A percentile compares a stretch with the other conserved stretches of the same genome.
phyloP scores from a whole-genome alignment of 108 stramenopile species.

The Cyclostephanos invisitatus region DNA sequence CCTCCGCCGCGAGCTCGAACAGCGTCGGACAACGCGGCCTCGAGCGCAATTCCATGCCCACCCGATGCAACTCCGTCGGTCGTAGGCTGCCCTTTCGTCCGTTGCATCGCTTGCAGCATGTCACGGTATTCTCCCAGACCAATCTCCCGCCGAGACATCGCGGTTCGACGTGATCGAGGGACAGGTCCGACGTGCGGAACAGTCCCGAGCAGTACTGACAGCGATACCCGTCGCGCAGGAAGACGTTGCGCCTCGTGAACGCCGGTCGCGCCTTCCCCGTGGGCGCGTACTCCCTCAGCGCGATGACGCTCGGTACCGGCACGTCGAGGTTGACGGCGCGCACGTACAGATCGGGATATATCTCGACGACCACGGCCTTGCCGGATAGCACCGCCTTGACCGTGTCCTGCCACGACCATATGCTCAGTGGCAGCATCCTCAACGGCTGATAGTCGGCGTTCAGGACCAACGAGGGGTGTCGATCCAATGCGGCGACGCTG shows the following conservation, averaged over 20 bases:
- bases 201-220: constrained; percentile 81
- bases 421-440: constrained; percentile 68
- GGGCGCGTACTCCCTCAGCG: constrained; percentile 74
- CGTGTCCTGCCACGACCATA: constrained; percentile 89
- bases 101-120: constrained; percentile 79
- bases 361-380: constrained; percentile 83
- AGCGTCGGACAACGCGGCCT: constrained; percentile 61
- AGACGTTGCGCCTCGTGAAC: constrained; percentile 86
- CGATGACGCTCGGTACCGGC: constrained; percentile 80
- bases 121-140: constrained; percentile 83
- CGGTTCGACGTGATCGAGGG: constrained; percentile 82
- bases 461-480: constrained; percentile 74
- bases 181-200: constrained; percentile 73
- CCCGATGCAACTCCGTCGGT: constrained; percentile 41
- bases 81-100: constrained; percentile 73
- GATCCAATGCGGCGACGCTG: constrained; percentile 51
- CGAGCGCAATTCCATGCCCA: constrained; percentile 69
- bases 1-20: constrained; percentile 64
- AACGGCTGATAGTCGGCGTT: constrained; percentile 88
- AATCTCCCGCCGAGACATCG: constrained; percentile 70
- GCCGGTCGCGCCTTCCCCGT: constrained; percentile 55
- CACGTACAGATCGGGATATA: constrained; percentile 72
- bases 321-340: constrained; percentile 76
- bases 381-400: constrained; percentile 82
- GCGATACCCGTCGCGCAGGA: constrained; percentile 80